These are phyloP conservation scores for Acer saccharum DNA, from an alignment of 345 rosid genomes.

Conservation along the genomic window DNA sequence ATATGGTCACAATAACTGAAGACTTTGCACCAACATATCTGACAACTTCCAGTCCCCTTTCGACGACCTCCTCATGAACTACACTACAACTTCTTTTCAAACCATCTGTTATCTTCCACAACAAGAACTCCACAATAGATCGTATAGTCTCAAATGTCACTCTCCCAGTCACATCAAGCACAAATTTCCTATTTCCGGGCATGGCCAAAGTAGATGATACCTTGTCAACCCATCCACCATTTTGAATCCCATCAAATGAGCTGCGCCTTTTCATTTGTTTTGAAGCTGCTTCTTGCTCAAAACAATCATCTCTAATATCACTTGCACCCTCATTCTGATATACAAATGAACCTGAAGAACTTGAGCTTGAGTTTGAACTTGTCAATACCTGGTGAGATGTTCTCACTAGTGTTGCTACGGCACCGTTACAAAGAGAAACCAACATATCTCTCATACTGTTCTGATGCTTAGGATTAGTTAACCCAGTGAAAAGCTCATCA, in stretches of 20 bases:
- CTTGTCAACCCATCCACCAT: conserved; percentile 51
- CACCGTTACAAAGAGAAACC: conserved; percentile 76
- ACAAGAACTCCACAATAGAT: conserved; percentile 57
- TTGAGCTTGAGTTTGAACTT: conserved; percentile 30
- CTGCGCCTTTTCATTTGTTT: conserved; percentile 27
- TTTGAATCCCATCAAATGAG: conserved; percentile 33
- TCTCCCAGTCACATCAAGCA: conserved; percentile 92
- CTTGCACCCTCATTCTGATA: conserved; percentile 30
- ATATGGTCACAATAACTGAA: conserved; percentile 67
- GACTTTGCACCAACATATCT: conserved; percentile 73
- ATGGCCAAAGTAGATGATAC: conserved; percentile 64
- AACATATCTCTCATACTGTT: conserved; percentile 60
- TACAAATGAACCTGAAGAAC: conserved; percentile 26
- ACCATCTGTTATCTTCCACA: conserved; percentile 65
- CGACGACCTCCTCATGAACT: conserved; percentile 59
- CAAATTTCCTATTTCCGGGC: conserved; percentile 75
- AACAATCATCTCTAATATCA: conserved; percentile 17
- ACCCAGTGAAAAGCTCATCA: conserved; percentile 75
- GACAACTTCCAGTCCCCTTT: conserved; percentile 65
- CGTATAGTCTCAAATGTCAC: conserved; percentile 76
- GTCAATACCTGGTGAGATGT: conserved; percentile 86
- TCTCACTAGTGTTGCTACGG: conserved; percentile 72
- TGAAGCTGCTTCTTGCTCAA: conserved; percentile 26
- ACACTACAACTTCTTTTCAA: conserved; percentile 48
- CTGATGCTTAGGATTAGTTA: conserved; percentile 88